Base-by-base conservation (phyloP, 2,329 filamentous ascomycete genomes). In the Teratosphaeria viscida region DNA sequence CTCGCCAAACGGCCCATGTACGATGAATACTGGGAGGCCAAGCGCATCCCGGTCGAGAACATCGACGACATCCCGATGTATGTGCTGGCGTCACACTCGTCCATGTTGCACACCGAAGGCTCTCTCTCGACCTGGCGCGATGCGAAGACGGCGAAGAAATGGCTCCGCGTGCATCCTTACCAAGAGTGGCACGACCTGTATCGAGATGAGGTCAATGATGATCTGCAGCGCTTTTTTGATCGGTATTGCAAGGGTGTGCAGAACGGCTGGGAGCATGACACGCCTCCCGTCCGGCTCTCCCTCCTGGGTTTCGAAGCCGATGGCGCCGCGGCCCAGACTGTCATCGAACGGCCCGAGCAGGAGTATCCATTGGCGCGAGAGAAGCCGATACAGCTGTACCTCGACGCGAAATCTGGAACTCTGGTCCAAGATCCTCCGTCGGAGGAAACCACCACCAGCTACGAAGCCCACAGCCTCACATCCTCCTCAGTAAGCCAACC, bases 181-280 rank as follows among this genome's bases (percentile, higher is more conserved):
- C 76, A 78, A 61, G 77, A 79, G 58, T 78, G 53, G 77, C 73
- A 74, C 57, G 77, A 78, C 58, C 77, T 71, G 57, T 68, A 67
- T 56, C 64, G 67, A 6, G 64, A 65, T 1, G 64, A 73, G 29
- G 65, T 69, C 2, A 67, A 62, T 8, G 67, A 73, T 1, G 76
- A 79, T 53, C 67, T 79, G 0, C 58, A 67, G 5, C 57, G 59
- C 0, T 81, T 78, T 65, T 79, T 79, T 56, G 77, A 80, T 57
- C 66, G 64, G 1, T 81, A 76, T 57, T 68, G 79, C 23, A 76
- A 75, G 35, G 73, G 69, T 0, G 66, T 68, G 0, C 61, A 75
- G 0, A 81, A 80, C 57, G 74, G 64, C 5, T 80, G 76, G 77
- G 59, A 61, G 54, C 34, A 39, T 4, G 54, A 52, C 34, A 81